Evolutionary conservation across 1,284 basidiomycete species (phyloP), one percentile per base, ranked within the genome.

Genomic region (Blastosporella zonata): DNA sequence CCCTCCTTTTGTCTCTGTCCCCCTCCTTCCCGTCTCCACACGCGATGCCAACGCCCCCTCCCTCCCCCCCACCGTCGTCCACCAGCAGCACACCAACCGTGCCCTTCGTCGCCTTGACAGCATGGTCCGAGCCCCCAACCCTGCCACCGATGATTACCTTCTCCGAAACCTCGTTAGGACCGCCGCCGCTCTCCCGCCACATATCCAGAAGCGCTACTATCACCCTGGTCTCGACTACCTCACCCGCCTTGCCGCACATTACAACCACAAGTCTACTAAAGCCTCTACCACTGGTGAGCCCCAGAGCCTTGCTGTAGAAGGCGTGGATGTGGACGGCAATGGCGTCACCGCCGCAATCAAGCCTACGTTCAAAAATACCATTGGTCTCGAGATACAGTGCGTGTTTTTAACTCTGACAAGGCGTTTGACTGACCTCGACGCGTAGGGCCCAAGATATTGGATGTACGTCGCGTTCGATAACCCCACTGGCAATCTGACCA

Each of bases 71-170:
- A 35, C 55, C 13, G 45, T 56, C 28, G 43, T 64, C 36, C 64
- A 65, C 47, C 66, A 66, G 47, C 64, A 65, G 52, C 59, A 64
- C 46, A 50, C 54, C 9, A 67, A 67, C 31, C 56, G 55, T 12
- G 66, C 56, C 8, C 50, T 65, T 25, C 56, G 50, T 17, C 63
- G 66, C 10, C 56, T 62, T 33, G 58, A 63, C 6, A 42, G 42
- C 8, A 61, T 64, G 57, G 57, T 56, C 6, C 53, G 58, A 18
- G 28, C 46, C 3, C 46, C 46, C 8, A 35, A 48, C 25, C 40
- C 49, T 25, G 48, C 52, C 9, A 28, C 62, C 8, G 47, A 58
- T n/a, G 38, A 49, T 12, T 52, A 55, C 6, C 52, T 58, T 13
- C 39, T 56, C 15, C 35, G 42, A 0, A 58, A 59, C 5, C 50